These are phyloP conservation scores for Tephrocybe sp. DNA, from an alignment of 768 basidiomycete genomes.

Conservation along the genomic window DNA sequence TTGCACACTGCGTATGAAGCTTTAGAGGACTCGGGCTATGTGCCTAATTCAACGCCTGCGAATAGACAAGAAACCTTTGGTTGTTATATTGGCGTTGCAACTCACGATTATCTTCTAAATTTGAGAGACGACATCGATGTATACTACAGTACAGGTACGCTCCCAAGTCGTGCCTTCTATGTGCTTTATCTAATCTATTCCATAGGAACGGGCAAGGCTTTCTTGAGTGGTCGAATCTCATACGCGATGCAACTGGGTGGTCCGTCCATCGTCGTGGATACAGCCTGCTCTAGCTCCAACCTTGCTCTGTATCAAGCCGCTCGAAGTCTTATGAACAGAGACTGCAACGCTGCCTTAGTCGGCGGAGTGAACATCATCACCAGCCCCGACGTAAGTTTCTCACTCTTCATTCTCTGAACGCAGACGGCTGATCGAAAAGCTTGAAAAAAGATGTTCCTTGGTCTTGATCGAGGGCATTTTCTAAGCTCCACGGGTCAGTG, in stretches of 20 bases:
- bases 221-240: conserved; percentile 70
- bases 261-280: conserved; percentile 72
- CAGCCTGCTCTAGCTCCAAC: conserved; percentile 71
- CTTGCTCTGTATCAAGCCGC: conserved; percentile 69
- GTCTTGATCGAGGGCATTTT: conserved; percentile 68
- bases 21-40: conserved; percentile 68
- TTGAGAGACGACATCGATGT: conserved; percentile 62
- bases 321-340: conserved; percentile 57
- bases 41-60: conserved; percentile 51
- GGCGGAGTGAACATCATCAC: conserved; percentile 74
- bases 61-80: conserved; percentile 56
- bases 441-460: conserved; percentile 58
- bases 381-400: conserved; percentile 60
- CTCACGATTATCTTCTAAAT: conserved; percentile 69
- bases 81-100: conserved; percentile 67
- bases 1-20: conserved; percentile 68
- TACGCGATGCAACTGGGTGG: conserved; percentile 67
- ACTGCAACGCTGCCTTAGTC: conserved; percentile 67
- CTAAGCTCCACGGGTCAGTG: conserved; percentile 65
- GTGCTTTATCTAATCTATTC: no score
- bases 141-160: conserved; percentile 65
- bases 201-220: conserved; percentile 63
- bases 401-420: conserved; percentile 4
- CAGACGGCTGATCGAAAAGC: not conserved
- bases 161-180: no score